Conservation (phyloP, 192 early-diverging fungal genomes). For the Diversispora epigaea region DNA sequence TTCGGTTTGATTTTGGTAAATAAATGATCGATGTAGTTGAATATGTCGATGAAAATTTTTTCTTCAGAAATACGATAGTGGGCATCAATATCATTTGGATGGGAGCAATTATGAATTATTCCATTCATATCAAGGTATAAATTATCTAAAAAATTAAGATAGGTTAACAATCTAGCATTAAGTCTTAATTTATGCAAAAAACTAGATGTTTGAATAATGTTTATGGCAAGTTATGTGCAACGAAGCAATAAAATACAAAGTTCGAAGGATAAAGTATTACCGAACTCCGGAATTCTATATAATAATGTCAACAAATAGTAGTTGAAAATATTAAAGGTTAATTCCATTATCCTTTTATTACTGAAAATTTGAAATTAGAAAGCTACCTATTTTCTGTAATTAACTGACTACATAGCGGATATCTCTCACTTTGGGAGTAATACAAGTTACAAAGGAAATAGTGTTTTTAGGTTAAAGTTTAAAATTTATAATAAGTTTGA, state of each 20-base stretch:
- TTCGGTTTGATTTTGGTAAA: constrained; percentile 91
- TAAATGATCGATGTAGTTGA: constrained; percentile 94
- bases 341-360: not conserved
- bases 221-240: not conserved
- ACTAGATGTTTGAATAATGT: not conserved
- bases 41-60: constrained; percentile 90
- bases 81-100: constrained; percentile 86
- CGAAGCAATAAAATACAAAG: not conserved
- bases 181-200: not conserved
- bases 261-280: constrained; percentile 39
- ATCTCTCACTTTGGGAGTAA: constrained; percentile 70
- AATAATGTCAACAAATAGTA: not conserved
- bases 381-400: constrained; percentile 72
- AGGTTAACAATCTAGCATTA: not conserved
- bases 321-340: not conserved
- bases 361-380: not conserved
- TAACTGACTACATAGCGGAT: constrained; percentile 90
- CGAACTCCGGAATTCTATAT: constrained; percentile 86
- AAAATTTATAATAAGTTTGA: not conserved
- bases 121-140: constrained; percentile 99
- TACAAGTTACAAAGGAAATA: not conserved
- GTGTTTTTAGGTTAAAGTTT: not conserved
- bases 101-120: constrained; percentile 96
- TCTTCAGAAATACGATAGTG: constrained; percentile 89
- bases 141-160: constrained; percentile 65